phyloP scores from a whole-genome alignment of 1,284 basidiomycete genomes.

The Ustilago bromivora region DNA sequence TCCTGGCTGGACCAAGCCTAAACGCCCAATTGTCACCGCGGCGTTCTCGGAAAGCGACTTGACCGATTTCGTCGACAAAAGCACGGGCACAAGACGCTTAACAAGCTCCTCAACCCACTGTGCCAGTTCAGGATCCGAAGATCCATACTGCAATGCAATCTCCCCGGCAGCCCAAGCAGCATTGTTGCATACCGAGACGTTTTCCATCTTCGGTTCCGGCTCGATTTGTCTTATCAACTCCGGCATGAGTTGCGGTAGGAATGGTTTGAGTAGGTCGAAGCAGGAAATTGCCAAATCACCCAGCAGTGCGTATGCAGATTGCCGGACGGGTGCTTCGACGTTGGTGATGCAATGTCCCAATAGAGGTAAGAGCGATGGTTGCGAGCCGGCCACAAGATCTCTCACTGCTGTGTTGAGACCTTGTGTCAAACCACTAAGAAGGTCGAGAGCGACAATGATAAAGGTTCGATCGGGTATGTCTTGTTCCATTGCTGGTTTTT shows the following conservation, averaged over 20 bases:
- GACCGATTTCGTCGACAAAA: constrained; percentile 88
- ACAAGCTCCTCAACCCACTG: constrained; percentile 76
- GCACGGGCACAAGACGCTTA: constrained; percentile 88
- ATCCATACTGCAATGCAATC: constrained; percentile 76
- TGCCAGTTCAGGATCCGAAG: constrained; percentile 70
- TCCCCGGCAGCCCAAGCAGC: constrained; percentile 99
- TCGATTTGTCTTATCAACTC: constrained; percentile 91
- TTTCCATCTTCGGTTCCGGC: constrained; percentile 88
- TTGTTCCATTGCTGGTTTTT: constrained; percentile 75
- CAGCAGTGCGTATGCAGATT: constrained; percentile 95
- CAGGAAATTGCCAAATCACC: constrained; percentile 98
- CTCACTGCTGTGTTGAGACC: constrained; percentile 79
- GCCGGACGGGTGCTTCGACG: constrained; percentile 92
- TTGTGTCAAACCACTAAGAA: constrained; percentile 94
- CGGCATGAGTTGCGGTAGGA: constrained; percentile 84
- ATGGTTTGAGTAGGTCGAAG: constrained; percentile 83
- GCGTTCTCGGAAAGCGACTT: constrained; percentile 97
- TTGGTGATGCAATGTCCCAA: constrained; percentile 73
- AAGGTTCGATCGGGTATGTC: constrained; percentile 66
- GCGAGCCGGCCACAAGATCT: constrained; percentile 57
- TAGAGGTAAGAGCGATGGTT: constrained; percentile 63
- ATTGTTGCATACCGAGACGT: constrained; percentile 97
- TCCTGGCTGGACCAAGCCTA: constrained; percentile 89
- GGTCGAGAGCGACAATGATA: constrained; percentile 94
- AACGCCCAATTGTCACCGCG: constrained; percentile 97